Conservation (phyloP, 1,284 basidiomycete genomes). For the Fomitopsis schrenkii region DNA sequence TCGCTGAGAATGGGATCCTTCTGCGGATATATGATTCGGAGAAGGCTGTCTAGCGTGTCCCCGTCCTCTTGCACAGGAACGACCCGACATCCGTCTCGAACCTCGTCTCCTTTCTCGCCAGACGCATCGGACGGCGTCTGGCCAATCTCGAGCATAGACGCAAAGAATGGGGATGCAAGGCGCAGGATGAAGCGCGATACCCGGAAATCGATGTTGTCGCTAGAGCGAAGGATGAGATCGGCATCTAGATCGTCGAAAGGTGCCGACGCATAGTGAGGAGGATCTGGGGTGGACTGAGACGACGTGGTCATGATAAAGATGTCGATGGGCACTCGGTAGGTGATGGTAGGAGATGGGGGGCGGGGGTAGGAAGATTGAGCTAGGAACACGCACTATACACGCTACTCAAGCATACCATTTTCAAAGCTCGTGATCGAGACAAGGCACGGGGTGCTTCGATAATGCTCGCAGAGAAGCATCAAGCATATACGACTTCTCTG, state of each 20-base stretch:
- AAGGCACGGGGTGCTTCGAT: too few relatives aligned
- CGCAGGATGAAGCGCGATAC: slow-evolving; percentile 9
- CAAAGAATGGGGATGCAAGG: slow-evolving; percentile 9
- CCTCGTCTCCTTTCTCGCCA: neutral
- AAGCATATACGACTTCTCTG: too few relatives aligned
- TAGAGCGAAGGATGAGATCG: slow-evolving; percentile 10
- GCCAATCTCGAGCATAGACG: slow-evolving; percentile 8
- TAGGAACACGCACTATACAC: neutral
- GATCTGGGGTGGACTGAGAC: too few relatives aligned
- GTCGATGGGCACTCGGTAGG: neutral
- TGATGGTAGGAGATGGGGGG: neutral
- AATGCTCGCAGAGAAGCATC: too few relatives aligned
- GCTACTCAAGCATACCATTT: neutral
- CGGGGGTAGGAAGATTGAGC: neutral
- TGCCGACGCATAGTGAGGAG: neutral
- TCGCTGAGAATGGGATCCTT: neutral
- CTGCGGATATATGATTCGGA: slow-evolving; percentile 13
- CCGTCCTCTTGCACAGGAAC: slow-evolving; percentile 10
- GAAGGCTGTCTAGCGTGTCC: slow-evolving; percentile 12
- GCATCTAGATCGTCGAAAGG: slow-evolving; percentile 10
- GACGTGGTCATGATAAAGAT: neutral
- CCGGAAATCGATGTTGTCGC: slow-evolving; percentile 11
- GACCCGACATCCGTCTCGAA: neutral
- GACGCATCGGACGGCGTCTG: neutral
- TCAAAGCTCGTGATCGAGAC: too few relatives aligned